These are phyloP conservation scores for Ramularia endophylla DNA, from an alignment of 2,329 filamentous ascomycete species.

Conservation along the genomic window DNA sequence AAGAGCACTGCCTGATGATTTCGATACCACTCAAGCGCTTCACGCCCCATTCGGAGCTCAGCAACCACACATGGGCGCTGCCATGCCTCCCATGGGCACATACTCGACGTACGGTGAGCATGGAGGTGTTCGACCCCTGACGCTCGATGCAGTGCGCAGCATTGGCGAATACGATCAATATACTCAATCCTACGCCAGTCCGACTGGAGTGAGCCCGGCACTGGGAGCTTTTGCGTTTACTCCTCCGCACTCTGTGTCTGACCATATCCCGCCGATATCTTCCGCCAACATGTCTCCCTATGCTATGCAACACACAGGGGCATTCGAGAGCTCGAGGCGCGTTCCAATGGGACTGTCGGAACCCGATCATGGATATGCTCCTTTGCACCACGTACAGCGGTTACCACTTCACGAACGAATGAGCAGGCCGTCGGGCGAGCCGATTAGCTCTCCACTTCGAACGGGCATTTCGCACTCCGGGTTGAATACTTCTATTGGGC, in stretches of 20 bases:
- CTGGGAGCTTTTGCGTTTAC: constrained; percentile 63
- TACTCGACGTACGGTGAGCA: constrained; percentile 43
- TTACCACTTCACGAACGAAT: constrained; percentile 41
- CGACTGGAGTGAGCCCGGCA: constrained; percentile 60
- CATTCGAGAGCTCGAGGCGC: constrained; percentile 21
- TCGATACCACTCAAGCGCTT: constrained; percentile 55
- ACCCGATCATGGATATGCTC: constrained; percentile 11
- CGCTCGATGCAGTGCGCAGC: constrained; percentile 62
- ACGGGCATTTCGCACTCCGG: constrained; percentile 42
- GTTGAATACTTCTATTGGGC: constrained; percentile 14
- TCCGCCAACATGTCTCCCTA: constrained; percentile 32
- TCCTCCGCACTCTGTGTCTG: constrained; percentile 46
- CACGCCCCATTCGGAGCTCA: constrained; percentile 47
- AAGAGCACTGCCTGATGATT: constrained; percentile 53
- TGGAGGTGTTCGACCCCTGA: constrained; percentile 61
- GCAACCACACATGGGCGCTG: constrained; percentile 40
- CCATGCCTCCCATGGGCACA: constrained; percentile 42
- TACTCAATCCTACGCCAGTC: constrained; percentile 53
- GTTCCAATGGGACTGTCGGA: constrained; percentile 16
- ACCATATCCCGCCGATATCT: constrained; percentile 41
- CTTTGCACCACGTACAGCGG: constrained; percentile 35
- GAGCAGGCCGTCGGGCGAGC: constrained; percentile 36
- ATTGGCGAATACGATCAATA: constrained; percentile 60
- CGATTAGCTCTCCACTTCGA: constrained; percentile 39
- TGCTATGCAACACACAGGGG: constrained; percentile 30